Percentiles rank a stretch among this genome's conserved stretches.
These are phyloP conservation scores for Dictyostelium intermedium DNA, from an alignment of 78 protist genomes.

Conservation along the genomic window DNA sequence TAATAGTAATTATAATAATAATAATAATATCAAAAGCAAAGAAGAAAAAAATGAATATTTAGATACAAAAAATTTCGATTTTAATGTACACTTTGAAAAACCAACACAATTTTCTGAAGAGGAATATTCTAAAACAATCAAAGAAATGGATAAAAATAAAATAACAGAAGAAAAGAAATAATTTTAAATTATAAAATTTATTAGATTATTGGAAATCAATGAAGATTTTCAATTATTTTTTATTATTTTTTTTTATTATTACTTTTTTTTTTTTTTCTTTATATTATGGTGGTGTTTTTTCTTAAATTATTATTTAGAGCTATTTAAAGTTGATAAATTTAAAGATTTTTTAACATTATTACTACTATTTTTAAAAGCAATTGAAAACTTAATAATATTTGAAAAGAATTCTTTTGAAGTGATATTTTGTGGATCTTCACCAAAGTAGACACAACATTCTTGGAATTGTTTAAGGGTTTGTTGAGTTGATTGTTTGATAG, in stretches of 20 bases:
- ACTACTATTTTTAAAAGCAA: slow-evolving; percentile 27
- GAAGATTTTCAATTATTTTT: background rate
- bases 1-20: background rate
- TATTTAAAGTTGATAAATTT: background rate
- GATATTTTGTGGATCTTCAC: slow-evolving; percentile 37
- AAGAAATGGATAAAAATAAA: background rate
- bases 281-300: background rate
- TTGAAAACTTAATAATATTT: slow-evolving; percentile 46
- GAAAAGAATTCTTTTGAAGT: slow-evolving; percentile 67
- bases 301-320: background rate
- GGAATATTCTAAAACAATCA: background rate
- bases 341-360: background rate
- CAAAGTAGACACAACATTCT: slow-evolving; percentile 47
- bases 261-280: background rate
- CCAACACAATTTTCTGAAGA: background rate
- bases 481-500: background rate
- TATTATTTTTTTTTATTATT: background rate
- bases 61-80: background rate
- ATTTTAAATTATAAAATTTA: background rate
- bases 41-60: background rate
- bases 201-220: background rate
- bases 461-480: slow-evolving; percentile 23
- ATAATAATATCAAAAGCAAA: background rate
- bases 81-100: background rate
- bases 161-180: background rate